These are phyloP conservation scores for Oryza glumipatula DNA, from an alignment of 176 grass and related monocot genomes.

Conservation along the genomic window DNA sequence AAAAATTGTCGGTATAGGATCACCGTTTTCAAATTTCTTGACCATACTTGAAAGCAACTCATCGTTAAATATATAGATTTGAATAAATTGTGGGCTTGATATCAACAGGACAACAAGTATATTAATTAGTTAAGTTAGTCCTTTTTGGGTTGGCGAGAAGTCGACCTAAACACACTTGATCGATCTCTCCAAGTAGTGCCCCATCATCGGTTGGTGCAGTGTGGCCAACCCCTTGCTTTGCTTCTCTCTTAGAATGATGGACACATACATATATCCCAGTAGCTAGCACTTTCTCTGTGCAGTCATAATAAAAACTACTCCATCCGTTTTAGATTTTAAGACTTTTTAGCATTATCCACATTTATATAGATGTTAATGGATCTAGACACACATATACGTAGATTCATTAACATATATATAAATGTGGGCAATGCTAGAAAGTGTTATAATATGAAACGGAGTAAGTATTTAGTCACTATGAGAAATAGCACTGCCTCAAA, in stretches of 20 bases:
- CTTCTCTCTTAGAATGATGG: background rate
- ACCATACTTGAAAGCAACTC: conserved; percentile 1
- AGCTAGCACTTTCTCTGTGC: too few species aligned
- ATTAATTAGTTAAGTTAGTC: background rate
- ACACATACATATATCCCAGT: too few species aligned
- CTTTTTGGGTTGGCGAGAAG: background rate
- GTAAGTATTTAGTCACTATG: too few species aligned
- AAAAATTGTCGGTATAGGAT: background rate
- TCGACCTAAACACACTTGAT: background rate
- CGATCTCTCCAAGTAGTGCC: background rate
- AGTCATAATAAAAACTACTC: too few species aligned
- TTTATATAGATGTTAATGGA: too few species aligned
- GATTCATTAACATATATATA: too few species aligned
- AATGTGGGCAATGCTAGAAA: too few species aligned
- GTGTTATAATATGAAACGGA: too few species aligned
- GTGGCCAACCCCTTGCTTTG: background rate
- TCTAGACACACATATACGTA: too few species aligned
- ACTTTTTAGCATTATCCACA: too few species aligned
- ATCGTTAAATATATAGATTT: background rate
- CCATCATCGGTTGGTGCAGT: background rate
- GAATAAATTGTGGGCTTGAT: background rate
- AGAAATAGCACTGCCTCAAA: too few species aligned
- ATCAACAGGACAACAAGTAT: background rate
- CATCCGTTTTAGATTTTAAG: too few species aligned
- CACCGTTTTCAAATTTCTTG: background rate